Evolutionary conservation across 768 basidiomycete species (phyloP), one percentile per base, ranked within the genome.

Genomic region (Antrodiella citrinella): DNA sequence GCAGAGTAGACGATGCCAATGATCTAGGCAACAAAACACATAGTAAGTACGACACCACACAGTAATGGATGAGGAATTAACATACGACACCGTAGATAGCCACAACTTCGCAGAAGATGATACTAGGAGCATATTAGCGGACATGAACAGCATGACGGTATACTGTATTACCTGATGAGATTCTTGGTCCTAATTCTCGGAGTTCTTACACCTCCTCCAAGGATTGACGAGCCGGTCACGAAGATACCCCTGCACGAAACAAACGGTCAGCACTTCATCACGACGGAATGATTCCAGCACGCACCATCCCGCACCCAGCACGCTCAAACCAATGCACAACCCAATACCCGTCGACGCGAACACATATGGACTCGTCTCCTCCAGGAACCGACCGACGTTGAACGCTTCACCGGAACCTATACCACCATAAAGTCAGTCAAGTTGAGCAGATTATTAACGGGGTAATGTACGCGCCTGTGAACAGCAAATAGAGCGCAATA

Each of bases 91-190:
- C 96, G 70, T 98, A 98, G 62, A 99, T 98, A 51, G 95, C 96
- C 23, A 99, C 94, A 62, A 97, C 96, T 72, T 98, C 95, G 67
- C 95, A 97, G 76, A 98, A 97, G 62, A 99, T 97, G 72, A 98
- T 92, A 58, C 95, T 97, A 61, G 0, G 20, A 9, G 30, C 42
- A 43, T 1, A 26, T 5, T n/a, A 55, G 53, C n/a, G n/a, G 10
- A 4, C 45, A 11, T 3, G 24, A 15, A 4, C 4, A 24, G 2
- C 15, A 10, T 11, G 41, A 2, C 26, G 5, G n/a, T 25, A 19
- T 10, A 21, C 7, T 23, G 12, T 48, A 77, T 47, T 45, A 91
- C 93, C 91, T 93, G 59, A 99, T 96, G 66, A 98, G 67, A 66
- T 99, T 99, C 79, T 99, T 98, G 18, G 95, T 98, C 45, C 85